Percentiles rank a stretch among this genome's conserved stretches.
Evolutionary conservation across 257 asterid genomes (phyloP).

Genomic region (Asclepias syriaca): DNA sequence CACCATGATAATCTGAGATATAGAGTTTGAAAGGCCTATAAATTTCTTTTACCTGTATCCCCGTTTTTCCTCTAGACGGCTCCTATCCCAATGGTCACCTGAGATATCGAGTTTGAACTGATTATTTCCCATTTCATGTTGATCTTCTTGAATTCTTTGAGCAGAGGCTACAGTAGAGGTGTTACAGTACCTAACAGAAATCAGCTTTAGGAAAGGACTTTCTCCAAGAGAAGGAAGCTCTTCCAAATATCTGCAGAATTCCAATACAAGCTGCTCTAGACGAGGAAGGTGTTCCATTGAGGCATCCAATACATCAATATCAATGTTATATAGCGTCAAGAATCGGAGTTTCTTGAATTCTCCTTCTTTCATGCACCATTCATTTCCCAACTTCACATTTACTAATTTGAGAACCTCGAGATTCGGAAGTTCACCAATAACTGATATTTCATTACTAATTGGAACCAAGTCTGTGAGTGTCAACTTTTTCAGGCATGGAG

Average conservation of each 20-base stretch:
- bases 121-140: not conserved
- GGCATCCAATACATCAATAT: not conserved
- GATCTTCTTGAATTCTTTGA: not conserved
- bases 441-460: too few relatives aligned
- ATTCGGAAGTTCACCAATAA: too few relatives aligned
- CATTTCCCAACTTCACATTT: too few relatives aligned
- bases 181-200: not conserved
- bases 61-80: too few relatives aligned
- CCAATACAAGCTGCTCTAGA: conserved; percentile 1
- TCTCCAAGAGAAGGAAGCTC: not conserved
- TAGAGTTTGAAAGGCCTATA: too few relatives aligned
- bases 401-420: too few relatives aligned
- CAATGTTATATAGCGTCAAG: not conserved
- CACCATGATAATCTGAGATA: too few relatives aligned
- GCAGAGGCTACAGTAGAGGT: not conserved
- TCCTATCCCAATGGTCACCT: not conserved
- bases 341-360: too few relatives aligned
- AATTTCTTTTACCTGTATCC: too few relatives aligned
- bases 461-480: too few relatives aligned
- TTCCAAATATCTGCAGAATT: not conserved
- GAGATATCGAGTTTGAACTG: not conserved
- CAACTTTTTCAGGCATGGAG: too few relatives aligned
- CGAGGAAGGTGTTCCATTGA: not conserved
- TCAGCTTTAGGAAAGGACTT: not conserved
- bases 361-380: too few relatives aligned